These are phyloP conservation scores for Backusella liffmaniae DNA, from an alignment of 192 early-diverging fungal genomes.

Conservation along the genomic window DNA sequence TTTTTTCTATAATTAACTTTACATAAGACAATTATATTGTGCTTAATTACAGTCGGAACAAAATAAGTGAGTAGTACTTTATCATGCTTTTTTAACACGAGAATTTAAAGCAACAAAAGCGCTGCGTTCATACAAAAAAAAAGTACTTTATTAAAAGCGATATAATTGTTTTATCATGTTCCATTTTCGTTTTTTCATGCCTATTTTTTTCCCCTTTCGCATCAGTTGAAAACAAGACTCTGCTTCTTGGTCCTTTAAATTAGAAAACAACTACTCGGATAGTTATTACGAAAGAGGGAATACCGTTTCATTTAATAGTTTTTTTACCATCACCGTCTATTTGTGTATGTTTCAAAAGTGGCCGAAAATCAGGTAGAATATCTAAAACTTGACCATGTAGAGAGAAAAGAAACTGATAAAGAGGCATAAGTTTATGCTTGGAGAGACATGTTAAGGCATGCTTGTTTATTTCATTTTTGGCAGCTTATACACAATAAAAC, in stretches of 20 bases:
- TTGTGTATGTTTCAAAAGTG: background rate
- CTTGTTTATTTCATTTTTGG: background rate
- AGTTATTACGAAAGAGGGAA: background rate
- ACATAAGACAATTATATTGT: no score
- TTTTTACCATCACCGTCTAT: background rate
- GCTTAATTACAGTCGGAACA: background rate
- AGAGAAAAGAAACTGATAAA: background rate
- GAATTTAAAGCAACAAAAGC: background rate
- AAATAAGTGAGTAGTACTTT: background rate
- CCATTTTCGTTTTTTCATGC: background rate
- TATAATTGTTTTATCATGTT: background rate
- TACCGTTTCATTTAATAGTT: background rate
- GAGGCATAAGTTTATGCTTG: background rate
- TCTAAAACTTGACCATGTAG: background rate
- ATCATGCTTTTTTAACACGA: background rate
- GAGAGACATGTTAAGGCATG: background rate
- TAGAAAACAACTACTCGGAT: background rate
- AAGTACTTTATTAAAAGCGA: no score
- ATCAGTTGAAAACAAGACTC: background rate
- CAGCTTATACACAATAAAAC: background rate
- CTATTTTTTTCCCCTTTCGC: background rate
- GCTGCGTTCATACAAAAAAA: no score
- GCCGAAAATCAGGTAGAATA: background rate
- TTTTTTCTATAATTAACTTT: no score
- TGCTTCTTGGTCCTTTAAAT: background rate